Base-by-base conservation (phyloP, 768 basidiomycete genomes). In the Amanita pallidorosea region DNA sequence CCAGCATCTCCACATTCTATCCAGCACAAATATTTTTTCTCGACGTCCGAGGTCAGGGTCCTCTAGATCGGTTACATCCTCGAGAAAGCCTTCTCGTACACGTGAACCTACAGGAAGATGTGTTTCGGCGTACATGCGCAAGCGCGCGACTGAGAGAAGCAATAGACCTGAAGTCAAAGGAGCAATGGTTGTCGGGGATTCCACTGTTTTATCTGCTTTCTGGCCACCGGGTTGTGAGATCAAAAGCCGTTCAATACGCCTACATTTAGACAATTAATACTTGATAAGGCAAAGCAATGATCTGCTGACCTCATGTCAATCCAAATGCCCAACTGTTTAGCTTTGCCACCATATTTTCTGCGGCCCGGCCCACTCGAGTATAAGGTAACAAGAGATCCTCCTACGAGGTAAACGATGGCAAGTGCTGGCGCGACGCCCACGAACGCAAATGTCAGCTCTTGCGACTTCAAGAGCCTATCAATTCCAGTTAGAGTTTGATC, bases 381-480 rank as follows among this genome's bases (percentile, higher is more conserved):
- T 1, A 86, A 51, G 1, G 66, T 65, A 9, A 67, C 57, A 3
- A 84, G 27, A 61, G 76, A 81, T 7, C 79, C 79, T 13, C 75
- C 73, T 2, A 75, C 52, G 1, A 83, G 70, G 57, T 93, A 94
- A 3, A 93, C 76, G 31, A 98, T 69, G 4, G 84, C 78, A 45
- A 97, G 67, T 0, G 87, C 84, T 7, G 95, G 95, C 0, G 95
- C 93, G 13, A 98, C 85, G 56, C 94, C 94, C 53, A 97, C 92
- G 60, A 97, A 97, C 5, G 88, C 95, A 59, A 99, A 99, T 1
- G 92, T 96, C 40, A 96, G 72, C 61, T 95, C 90, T 66, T 96
- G 93, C 1, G 90, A 94, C 57, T 85, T 90, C 55, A 98, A 81
- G 49, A 98, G 71, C 60, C 86, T 91, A 65, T 97, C 95, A 56